Base-by-base conservation (phyloP, 2,329 filamentous ascomycete species). In the Colletotrichum trifolii region DNA sequence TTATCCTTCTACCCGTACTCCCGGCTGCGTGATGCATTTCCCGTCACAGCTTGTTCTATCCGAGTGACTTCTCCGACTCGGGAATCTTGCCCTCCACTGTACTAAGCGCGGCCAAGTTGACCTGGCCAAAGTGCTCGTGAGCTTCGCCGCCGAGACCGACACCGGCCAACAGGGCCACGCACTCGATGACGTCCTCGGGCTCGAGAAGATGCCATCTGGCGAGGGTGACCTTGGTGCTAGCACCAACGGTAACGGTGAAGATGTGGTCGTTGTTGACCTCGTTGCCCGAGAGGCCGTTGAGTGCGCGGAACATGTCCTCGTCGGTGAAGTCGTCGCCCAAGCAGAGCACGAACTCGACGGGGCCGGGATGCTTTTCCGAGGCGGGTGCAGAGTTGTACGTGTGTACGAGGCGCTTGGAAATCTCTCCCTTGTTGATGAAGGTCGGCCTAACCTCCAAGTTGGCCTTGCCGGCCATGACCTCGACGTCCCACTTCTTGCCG, bases 371-470 rank as follows among this genome's bases (percentile, higher is more conserved):
- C 6, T 72, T 71, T 53, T 78, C 82, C 4, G 83, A 82, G 2
- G 78, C 81, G 7, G 82, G 79, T 4, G 73, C 80, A 62, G 78
- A 79, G 71, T 84, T 89, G 77, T 96, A 96, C 52, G 89, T 89
- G 25, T 87, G 81, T 42, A 98, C 89, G 15, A 99, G 85, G 6
- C 90, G 89, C 80, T 93, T 94, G 13, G 90, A 92, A 69, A 98
- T 98, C 78, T 96, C 94, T 36, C 96, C 96, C 83, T 99, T 99
- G 85, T 98, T 98, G 81, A 99, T 94, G 73, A 97, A 97, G 1
- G 90, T 94, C 35, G 95, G 95, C n/a, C 96, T 90, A 38, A 98
- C 95, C 78, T 99, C 96, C 34, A 99, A 84, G 75, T 98, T 98
- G 67, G 95, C 95, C 81, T 98, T 99, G 71, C 96, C 96, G 0